phyloP scores from a whole-genome alignment of 2,329 filamentous ascomycete species.

The Trichoderma breve region DNA sequence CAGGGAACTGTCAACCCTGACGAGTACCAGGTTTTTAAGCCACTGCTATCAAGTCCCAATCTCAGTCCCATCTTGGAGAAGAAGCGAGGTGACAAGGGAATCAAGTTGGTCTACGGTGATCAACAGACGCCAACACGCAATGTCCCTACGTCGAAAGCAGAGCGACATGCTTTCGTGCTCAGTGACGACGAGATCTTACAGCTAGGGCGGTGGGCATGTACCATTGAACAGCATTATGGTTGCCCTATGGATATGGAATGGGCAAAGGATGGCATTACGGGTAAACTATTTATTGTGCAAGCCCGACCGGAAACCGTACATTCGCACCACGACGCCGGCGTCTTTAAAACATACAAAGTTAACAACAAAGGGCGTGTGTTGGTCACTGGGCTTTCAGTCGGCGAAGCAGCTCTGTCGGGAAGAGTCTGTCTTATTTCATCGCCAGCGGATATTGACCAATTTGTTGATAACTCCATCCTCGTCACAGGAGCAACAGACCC shows the following conservation, averaged over 20 bases:
- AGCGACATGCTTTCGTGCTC: slow-evolving; percentile 34
- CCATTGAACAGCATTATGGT: slow-evolving; percentile 36
- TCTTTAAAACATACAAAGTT: slow-evolving; percentile 36
- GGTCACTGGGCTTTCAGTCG: slow-evolving; percentile 33
- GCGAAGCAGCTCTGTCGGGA: slow-evolving; percentile 35
- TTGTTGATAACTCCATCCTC: slow-evolving; percentile 35
- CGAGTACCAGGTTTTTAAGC: slow-evolving; percentile 41
- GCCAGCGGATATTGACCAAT: slow-evolving; percentile 32
- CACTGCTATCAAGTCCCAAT: slow-evolving; percentile 29
- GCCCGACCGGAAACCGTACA: slow-evolving; percentile 39
- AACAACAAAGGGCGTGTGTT: slow-evolving; percentile 30
- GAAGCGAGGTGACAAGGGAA: slow-evolving; percentile 34
- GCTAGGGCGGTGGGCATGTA: slow-evolving; percentile 36
- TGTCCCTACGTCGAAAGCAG: slow-evolving; percentile 37
- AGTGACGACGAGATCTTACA: slow-evolving; percentile 36
- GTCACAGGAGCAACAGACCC: slow-evolving; percentile 38
- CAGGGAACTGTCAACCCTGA: slow-evolving; percentile 40
- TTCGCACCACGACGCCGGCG: slow-evolving; percentile 31
- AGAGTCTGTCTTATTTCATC: slow-evolving; percentile 34
- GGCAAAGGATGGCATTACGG: slow-evolving; percentile 35
- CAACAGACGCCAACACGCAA: slow-evolving; percentile 32
- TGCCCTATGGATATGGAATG: slow-evolving; percentile 41
- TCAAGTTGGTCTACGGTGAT: slow-evolving; percentile 38
- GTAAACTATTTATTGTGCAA: slow-evolving; percentile 37
- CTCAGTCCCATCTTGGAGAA: slow-evolving; percentile 36